These are phyloP conservation scores for Arachnomyces sp. DNA, from an alignment of 2,329 filamentous ascomycete species.

Conservation along the genomic window DNA sequence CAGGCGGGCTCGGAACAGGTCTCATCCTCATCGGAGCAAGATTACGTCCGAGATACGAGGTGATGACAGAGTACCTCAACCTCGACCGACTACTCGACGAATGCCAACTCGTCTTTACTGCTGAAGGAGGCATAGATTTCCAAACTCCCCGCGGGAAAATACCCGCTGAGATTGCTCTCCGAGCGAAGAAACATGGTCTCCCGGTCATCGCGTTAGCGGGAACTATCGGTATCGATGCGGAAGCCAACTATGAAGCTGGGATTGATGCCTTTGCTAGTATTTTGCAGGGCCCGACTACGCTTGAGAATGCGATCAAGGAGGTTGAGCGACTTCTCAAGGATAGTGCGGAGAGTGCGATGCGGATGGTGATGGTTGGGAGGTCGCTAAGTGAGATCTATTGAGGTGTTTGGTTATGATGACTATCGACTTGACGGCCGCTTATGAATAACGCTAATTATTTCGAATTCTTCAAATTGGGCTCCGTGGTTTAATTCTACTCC, in stretches of 20 bases:
- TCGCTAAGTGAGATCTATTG: background rate
- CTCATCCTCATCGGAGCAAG: conserved; percentile 42
- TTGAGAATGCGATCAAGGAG: conserved; percentile 22
- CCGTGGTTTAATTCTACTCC: too few species aligned
- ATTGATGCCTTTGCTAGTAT: conserved; percentile 28
- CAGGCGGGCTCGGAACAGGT: conserved; percentile 47
- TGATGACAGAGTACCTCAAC: conserved; percentile 46
- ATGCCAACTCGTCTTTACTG: conserved; percentile 47
- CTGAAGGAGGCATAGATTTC: conserved; percentile 46
- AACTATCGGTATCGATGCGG: conserved; percentile 32
- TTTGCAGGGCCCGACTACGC: conserved; percentile 19
- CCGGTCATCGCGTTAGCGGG: conserved; percentile 42
- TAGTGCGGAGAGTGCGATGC: conserved; percentile 24
- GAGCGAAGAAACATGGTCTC: conserved; percentile 39
- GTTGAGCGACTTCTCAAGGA: conserved; percentile 20
- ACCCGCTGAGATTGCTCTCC: conserved; percentile 44
- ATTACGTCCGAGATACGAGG: conserved; percentile 42
- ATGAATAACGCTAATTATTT: too few species aligned
- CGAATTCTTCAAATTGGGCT: too few species aligned
- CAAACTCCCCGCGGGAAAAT: conserved; percentile 49
- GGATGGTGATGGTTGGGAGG: conserved; percentile 20
- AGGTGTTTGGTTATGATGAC: too few species aligned
- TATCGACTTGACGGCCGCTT: too few species aligned
- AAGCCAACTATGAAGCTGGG: conserved; percentile 26
- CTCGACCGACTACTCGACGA: conserved; percentile 40